Conservation (phyloP, 768 basidiomycete species). For the Leccinum rimulosum region DNA sequence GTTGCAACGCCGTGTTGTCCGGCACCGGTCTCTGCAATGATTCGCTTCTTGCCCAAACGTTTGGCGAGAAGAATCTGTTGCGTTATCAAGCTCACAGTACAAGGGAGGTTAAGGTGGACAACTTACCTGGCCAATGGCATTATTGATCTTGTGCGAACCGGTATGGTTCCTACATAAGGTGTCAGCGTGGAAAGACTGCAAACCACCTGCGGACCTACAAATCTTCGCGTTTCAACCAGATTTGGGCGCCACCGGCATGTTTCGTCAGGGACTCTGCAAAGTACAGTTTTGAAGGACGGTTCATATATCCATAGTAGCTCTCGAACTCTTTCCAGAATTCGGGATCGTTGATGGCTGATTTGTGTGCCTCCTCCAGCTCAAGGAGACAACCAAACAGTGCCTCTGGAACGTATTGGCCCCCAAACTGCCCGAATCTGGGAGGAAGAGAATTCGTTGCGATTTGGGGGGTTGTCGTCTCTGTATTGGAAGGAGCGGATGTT, state of each 20-base stretch:
- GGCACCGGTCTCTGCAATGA: slow-evolving; percentile 98
- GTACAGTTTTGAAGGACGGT: slow-evolving; percentile 90
- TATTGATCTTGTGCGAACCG: slow-evolving; percentile 99
- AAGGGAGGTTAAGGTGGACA: neutral
- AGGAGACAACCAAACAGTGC: slow-evolving; percentile 88
- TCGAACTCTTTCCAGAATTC: slow-evolving; percentile 91
- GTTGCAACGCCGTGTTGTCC: slow-evolving; percentile 99
- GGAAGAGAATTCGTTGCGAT: slow-evolving; percentile 55
- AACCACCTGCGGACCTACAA: slow-evolving; percentile 45
- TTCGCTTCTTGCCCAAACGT: slow-evolving; percentile 91
- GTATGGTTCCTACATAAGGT: slow-evolving; percentile 79
- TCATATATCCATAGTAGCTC: slow-evolving; percentile 89
- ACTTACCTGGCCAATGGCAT: slow-evolving; percentile 89
- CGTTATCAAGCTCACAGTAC: neutral
- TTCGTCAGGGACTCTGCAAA: slow-evolving; percentile 88
- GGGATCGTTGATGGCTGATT: slow-evolving; percentile 81
- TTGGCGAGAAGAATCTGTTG: slow-evolving; percentile 88
- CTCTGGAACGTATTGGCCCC: slow-evolving; percentile 97
- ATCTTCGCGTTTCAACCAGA: slow-evolving; percentile 98
- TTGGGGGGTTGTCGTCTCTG: slow-evolving; percentile 16
- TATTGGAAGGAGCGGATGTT: neutral
- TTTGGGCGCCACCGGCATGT: slow-evolving; percentile 87
- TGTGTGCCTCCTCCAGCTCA: slow-evolving; percentile 91
- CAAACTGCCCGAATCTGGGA: slow-evolving; percentile 89
- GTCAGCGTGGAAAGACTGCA: slow-evolving; percentile 3